Evolutionary conservation across 306 rosid species (phyloP).

Genomic region (Echinosophora koreensis): DNA sequence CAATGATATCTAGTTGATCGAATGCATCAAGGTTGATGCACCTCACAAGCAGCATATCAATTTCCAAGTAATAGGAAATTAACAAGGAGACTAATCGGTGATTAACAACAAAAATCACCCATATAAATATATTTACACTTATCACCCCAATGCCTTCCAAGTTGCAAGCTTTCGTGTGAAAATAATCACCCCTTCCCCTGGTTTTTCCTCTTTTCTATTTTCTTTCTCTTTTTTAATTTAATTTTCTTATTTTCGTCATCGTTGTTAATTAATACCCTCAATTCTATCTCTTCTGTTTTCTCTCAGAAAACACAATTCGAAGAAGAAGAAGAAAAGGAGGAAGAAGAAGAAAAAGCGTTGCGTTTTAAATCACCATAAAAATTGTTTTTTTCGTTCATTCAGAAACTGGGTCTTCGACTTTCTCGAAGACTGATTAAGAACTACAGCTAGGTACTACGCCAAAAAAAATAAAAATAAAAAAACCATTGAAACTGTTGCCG

Average conservation of each 20-base stretch:
- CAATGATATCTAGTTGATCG: not conserved
- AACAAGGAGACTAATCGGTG: constrained; percentile 28
- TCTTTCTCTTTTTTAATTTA: not conserved
- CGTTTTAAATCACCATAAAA: constrained; percentile 29
- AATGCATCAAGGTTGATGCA: constrained; percentile 27
- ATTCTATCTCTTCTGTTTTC: constrained; percentile 36
- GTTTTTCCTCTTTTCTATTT: constrained; percentile 42
- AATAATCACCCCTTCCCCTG: constrained; percentile 41
- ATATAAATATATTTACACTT: constrained; percentile 47
- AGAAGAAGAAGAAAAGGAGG: constrained; percentile 28
- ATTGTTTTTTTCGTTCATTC: constrained; percentile 34
- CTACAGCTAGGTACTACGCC: constrained; percentile 63
- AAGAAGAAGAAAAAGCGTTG: constrained; percentile 34
- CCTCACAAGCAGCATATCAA: not conserved
- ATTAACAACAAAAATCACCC: constrained; percentile 36
- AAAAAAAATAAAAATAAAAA: not conserved
- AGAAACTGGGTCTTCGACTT: constrained; percentile 55
- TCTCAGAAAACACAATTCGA: constrained; percentile 46
- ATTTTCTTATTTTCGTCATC: constrained; percentile 30
- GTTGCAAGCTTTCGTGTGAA: constrained; percentile 44
- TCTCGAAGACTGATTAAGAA: constrained; percentile 65
- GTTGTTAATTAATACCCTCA: constrained; percentile 19
- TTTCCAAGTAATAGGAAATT: not conserved
- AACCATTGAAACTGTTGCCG: constrained; percentile 43
- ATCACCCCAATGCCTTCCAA: constrained; percentile 31